Percentiles rank a stretch among this genome's conserved stretches.
Evolutionary conservation across 352 stramenopile genomes (phyloP).

Genomic region (Thalassiosira oceanica): DNA sequence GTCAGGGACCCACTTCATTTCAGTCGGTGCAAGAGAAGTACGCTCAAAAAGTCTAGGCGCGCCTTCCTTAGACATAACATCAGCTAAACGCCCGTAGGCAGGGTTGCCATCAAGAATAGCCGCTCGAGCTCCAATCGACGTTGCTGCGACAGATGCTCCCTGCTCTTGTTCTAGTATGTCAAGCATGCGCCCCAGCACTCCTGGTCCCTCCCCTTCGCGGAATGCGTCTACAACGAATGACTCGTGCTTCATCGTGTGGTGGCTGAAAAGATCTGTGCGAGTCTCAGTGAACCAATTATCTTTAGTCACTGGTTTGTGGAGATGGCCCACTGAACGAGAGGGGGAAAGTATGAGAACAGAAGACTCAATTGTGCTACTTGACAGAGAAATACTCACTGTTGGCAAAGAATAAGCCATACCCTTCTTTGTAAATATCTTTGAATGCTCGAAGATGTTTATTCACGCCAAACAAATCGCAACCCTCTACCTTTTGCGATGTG

Average conservation of each 20-base stretch:
- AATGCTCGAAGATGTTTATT: slow-evolving; percentile 35
- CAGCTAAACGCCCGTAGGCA: slow-evolving; percentile 4
- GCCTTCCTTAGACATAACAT: slow-evolving; percentile 1
- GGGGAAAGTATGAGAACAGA: no score
- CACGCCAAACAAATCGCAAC: slow-evolving; percentile 55
- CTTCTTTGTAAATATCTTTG: slow-evolving; percentile 63
- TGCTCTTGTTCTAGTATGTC: slow-evolving; percentile 18
- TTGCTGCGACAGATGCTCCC: slow-evolving; percentile 8
- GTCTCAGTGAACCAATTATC: slow-evolving; percentile 42
- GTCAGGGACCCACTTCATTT: no score
- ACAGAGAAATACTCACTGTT: slow-evolving; percentile 66
- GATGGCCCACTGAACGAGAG: slow-evolving; percentile 17
- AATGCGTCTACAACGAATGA: slow-evolving; percentile 24
- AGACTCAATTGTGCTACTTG: no score
- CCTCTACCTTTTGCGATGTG: slow-evolving; percentile 15
- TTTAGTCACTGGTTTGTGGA: slow-evolving; percentile 43
- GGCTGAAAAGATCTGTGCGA: slow-evolving; percentile 27
- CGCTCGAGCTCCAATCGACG: not conserved
- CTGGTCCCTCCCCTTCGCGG: slow-evolving; percentile 3
- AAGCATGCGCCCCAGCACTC: slow-evolving; percentile 21
- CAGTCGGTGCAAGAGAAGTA: no score
- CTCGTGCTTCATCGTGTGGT: slow-evolving; percentile 26
- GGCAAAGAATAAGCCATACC: slow-evolving; percentile 59
- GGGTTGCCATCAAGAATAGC: slow-evolving; percentile 7
- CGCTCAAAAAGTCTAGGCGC: slow-evolving; percentile 4